These are phyloP conservation scores for Microcos paniculata DNA, from an alignment of 345 rosid species.

Conservation along the genomic window DNA sequence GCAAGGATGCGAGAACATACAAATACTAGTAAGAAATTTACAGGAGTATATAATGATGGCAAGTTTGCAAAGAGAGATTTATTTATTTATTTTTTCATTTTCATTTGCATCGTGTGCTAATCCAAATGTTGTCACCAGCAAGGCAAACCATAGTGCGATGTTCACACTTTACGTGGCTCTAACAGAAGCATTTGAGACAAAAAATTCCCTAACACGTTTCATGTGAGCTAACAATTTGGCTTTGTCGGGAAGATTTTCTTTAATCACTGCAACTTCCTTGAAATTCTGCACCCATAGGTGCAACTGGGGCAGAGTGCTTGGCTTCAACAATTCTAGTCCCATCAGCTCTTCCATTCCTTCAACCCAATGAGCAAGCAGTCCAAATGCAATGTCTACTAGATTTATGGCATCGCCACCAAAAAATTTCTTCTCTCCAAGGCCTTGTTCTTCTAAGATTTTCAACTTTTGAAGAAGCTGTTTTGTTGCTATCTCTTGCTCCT, in stretches of 20 bases:
- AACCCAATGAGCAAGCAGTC: slow-evolving; percentile 13
- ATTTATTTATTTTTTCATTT: too few relatives aligned
- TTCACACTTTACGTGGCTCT: not conserved
- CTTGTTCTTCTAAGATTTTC: slow-evolving; percentile 20
- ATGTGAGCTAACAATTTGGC: not conserved
- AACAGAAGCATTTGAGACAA: not conserved
- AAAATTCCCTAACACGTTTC: not conserved
- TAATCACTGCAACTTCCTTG: slow-evolving; percentile 11
- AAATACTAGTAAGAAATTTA: too few relatives aligned
- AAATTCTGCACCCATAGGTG: slow-evolving; percentile 19
- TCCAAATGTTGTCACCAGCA: too few relatives aligned
- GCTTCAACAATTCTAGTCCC: slow-evolving; percentile 18
- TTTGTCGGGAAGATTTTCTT: slow-evolving; percentile 24
- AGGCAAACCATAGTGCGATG: too few relatives aligned
- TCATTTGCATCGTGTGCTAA: too few relatives aligned
- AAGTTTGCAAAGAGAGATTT: too few relatives aligned
- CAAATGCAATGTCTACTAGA: slow-evolving; percentile 20
- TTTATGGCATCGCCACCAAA: slow-evolving; percentile 19
- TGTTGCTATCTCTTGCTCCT: slow-evolving; percentile 20
- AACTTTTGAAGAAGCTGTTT: slow-evolving; percentile 3
- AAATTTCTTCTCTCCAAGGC: slow-evolving; percentile 24
- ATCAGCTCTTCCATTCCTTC: too few relatives aligned
- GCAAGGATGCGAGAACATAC: too few relatives aligned
- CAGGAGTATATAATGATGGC: too few relatives aligned
- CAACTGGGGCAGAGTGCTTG: slow-evolving; percentile 20